A percentile compares a stretch with the other conserved stretches of the same genome.
phyloP scores from a whole-genome alignment of 495 filamentous ascomycete genomes.

The Annulohypoxylon maeteangense region DNA sequence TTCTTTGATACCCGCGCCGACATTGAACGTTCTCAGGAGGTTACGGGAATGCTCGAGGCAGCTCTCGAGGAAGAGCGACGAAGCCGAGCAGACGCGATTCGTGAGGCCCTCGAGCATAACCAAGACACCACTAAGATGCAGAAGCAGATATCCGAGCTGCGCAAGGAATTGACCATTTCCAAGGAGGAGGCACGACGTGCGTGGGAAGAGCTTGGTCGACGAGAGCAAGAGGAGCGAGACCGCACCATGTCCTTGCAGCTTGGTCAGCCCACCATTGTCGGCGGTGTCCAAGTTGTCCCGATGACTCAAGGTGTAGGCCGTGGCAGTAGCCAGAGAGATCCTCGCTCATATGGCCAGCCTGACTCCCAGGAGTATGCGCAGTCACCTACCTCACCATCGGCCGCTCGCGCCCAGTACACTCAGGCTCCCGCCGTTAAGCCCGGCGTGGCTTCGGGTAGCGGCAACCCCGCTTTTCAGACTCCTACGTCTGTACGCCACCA shows the following conservation, averaged over 20 bases:
- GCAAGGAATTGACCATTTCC: conserved; percentile 89
- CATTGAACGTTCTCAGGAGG: conserved; percentile 84
- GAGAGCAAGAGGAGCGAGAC: conserved; percentile 96
- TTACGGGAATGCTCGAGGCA: conserved; percentile 81
- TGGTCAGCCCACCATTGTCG: conserved; percentile 88
- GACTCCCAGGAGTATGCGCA: conserved; percentile 54
- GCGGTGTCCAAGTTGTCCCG: conserved; percentile 95
- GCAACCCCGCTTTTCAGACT: conserved; percentile 35
- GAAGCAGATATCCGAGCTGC: conserved; percentile 83
- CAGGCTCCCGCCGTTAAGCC: conserved; percentile 54
- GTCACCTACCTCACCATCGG: conserved; percentile 47
- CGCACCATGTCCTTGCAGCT: conserved; percentile 83
- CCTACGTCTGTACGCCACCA: conserved; percentile 50
- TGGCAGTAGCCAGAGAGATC: conserved; percentile 62
- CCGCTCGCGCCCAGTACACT: conserved; percentile 48
- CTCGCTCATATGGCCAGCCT: conserved; percentile 52
- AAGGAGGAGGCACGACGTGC: conserved; percentile 96
- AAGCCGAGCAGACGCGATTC: conserved; percentile 70
- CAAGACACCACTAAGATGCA: conserved; percentile 74
- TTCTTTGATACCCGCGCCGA: conserved; percentile 94
- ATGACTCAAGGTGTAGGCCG: conserved; percentile 84
- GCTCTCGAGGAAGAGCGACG: conserved; percentile 78
- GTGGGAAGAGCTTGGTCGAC: conserved; percentile 95
- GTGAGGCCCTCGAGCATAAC: conserved; percentile 70
- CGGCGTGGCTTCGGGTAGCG: conserved; percentile 39